phyloP scores from a whole-genome alignment of 106 monocot species.

The Phalaenopsis equestris region DNA sequence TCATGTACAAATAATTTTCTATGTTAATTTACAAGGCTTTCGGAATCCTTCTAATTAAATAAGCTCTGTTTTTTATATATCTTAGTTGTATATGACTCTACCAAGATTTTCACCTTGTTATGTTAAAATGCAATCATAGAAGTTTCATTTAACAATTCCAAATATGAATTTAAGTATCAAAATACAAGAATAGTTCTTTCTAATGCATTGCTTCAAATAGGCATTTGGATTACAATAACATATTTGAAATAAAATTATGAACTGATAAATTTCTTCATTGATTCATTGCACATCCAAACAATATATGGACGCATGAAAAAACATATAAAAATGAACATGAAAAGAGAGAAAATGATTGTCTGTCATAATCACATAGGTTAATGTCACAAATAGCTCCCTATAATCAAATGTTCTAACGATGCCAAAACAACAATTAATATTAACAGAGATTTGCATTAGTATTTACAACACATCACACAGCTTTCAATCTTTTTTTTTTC shows the following conservation, averaged over 20 bases:
- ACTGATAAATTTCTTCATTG: neutral
- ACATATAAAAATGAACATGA: too few relatives aligned
- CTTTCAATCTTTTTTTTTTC: neutral
- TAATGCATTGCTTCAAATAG: neutral
- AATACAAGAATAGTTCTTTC: neutral
- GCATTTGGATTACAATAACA: neutral
- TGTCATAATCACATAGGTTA: neutral
- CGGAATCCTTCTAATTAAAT: neutral
- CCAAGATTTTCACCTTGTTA: neutral
- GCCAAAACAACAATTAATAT: neutral
- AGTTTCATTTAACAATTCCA: neutral
- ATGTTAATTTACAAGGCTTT: neutral
- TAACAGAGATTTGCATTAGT: neutral
- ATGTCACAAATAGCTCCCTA: neutral
- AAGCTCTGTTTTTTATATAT: neutral
- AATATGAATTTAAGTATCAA: neutral
- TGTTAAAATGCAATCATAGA: neutral
- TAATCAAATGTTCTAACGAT: neutral
- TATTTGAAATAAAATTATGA: neutral
- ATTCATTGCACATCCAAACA: too few relatives aligned
- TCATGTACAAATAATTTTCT: neutral
- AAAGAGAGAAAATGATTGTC: too few relatives aligned
- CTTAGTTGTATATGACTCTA: neutral
- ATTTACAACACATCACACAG: neutral
- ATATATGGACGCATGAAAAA: too few relatives aligned